phyloP scores from a whole-genome alignment of 192 early-diverging fungal genomes.

The Mortierella antarctica region DNA sequence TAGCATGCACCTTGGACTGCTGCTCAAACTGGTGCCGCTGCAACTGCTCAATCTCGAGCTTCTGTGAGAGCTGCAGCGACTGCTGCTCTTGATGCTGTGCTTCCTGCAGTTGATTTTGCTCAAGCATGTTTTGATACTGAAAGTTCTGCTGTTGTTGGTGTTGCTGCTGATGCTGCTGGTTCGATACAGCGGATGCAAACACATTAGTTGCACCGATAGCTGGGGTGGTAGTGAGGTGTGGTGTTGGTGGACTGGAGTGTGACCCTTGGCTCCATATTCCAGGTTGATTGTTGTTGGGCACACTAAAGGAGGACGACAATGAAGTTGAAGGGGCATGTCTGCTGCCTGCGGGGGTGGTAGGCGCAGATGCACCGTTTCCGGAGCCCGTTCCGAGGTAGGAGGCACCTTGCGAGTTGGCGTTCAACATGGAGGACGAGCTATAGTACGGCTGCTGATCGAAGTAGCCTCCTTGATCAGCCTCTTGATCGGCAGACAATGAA shows the following conservation, averaged over 20 bases:
- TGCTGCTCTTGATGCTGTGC: constrained; percentile 26
- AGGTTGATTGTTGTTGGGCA: background rate
- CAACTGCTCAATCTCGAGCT: constrained; percentile 26
- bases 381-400: background rate
- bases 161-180: constrained; percentile 4
- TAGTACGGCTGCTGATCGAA: constrained; percentile 33
- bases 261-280: constrained; percentile 18
- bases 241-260: constrained; percentile 32
- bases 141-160: constrained; percentile 8
- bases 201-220: constrained; percentile 1
- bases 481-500: constrained; percentile 4
- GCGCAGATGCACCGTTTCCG: constrained; percentile 15
- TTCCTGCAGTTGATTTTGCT: constrained; percentile 21
- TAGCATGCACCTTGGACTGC: constrained; percentile 4
- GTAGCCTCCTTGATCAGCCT: constrained; percentile 7
- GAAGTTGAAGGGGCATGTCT: background rate
- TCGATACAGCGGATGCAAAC: constrained; percentile 5
- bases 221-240: constrained; percentile 1
- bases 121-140: background rate
- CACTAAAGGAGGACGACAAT: background rate
- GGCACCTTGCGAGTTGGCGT: background rate
- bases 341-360: constrained; percentile 16
- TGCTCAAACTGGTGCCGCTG: constrained; percentile 20
- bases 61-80: constrained; percentile 26
- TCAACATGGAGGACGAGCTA: background rate